Conservation (phyloP, 805 yeast species). For the Jamesozyma rosinii region DNA sequence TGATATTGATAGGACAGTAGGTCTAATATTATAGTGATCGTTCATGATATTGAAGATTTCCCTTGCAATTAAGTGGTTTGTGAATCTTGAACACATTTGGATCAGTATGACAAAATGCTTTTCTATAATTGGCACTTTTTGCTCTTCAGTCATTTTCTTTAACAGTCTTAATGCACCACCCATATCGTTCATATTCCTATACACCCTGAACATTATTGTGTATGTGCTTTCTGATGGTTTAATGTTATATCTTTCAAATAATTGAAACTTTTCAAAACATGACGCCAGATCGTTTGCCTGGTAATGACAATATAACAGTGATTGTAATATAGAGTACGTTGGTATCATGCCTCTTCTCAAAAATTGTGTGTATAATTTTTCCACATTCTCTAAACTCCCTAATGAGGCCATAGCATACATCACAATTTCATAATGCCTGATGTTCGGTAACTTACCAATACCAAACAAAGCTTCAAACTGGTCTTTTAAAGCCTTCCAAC, state of each 20-base stretch:
- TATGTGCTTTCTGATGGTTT: conserved; percentile 23
- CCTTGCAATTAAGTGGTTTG: conserved; percentile 23
- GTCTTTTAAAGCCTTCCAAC: conserved; percentile 48
- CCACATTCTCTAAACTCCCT: conserved; percentile 42
- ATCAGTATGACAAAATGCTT: conserved; percentile 21
- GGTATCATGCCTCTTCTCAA: conserved; percentile 41
- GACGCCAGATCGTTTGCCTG: conserved; percentile 17
- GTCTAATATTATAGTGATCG: conserved; percentile 22
- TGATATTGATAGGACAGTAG: conserved; percentile 20
- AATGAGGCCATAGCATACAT: conserved; percentile 48
- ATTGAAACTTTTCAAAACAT: conserved; percentile 25
- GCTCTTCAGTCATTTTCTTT: conserved; percentile 21
- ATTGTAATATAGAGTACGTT: conserved; percentile 24
- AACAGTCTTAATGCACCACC: conserved; percentile 28
- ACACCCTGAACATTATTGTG: conserved; percentile 22
- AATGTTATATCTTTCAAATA: conserved; percentile 24
- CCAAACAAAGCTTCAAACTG: conserved; percentile 51
- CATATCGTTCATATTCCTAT: conserved; percentile 20
- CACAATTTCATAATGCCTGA: conserved; percentile 49
- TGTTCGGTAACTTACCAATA: conserved; percentile 43
- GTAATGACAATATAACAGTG: conserved; percentile 21
- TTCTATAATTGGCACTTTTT: conserved; percentile 14
- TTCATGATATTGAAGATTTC: conserved; percentile 27
- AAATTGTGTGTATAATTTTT: conserved; percentile 41
- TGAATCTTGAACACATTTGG: conserved; percentile 20